Percentiles rank a stretch among this genome's conserved stretches.
phyloP scores from a whole-genome alignment of 2,329 filamentous ascomycete genomes.

The Chalaropsis thielavioides region DNA sequence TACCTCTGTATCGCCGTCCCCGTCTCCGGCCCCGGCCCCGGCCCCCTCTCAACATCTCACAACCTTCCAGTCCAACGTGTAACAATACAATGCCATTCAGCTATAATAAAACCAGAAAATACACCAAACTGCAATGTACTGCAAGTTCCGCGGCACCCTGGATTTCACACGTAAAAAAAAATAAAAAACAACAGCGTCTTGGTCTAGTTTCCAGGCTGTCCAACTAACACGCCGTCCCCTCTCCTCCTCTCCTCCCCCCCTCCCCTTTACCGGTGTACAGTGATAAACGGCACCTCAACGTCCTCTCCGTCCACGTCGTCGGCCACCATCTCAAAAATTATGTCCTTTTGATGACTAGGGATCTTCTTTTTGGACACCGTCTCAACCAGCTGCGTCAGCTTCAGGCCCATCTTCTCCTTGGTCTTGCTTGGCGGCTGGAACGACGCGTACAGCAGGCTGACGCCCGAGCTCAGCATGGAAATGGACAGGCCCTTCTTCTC shows the following conservation, averaged over 20 bases:
- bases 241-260: no score
- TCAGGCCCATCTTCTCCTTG: slow-evolving; percentile 69
- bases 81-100: neutral
- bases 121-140: neutral
- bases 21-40: neutral
- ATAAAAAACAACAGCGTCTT: no score
- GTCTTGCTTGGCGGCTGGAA: slow-evolving; percentile 72
- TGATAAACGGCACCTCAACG: slow-evolving; percentile 93
- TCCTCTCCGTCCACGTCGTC: slow-evolving; percentile 84
- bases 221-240: no score
- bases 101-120: neutral
- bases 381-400: slow-evolving; percentile 78
- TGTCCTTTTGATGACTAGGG: slow-evolving; percentile 79
- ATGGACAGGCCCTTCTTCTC: slow-evolving; percentile 65
- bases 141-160: neutral
- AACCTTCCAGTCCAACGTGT: neutral
- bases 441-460: slow-evolving; percentile 82
- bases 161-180: no score
- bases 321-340: slow-evolving; percentile 91
- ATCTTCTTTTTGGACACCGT: slow-evolving; percentile 84
- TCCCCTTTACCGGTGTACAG: slow-evolving; percentile 41
- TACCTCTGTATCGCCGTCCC: neutral
- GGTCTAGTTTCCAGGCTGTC: no score
- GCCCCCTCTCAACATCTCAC: no score
- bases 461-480: slow-evolving; percentile 92